These are phyloP conservation scores for Mortierella sp. DNA, from an alignment of 371 early-diverging fungal genomes.

Conservation along the genomic window DNA sequence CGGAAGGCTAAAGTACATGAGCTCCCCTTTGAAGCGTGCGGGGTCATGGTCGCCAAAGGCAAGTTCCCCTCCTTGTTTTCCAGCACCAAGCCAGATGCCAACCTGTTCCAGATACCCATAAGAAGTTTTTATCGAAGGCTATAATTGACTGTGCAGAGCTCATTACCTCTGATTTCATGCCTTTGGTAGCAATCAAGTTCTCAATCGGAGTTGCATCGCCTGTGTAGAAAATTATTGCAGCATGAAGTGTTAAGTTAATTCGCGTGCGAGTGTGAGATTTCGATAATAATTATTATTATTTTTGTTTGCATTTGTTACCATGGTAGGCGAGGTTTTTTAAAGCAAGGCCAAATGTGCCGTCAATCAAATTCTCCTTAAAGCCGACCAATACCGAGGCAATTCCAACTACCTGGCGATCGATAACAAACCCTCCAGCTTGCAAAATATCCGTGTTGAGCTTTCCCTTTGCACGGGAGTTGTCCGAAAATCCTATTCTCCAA, in stretches of 20 bases:
- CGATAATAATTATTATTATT: no score
- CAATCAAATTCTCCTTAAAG: slow-evolving; percentile 11
- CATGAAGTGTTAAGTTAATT: background rate
- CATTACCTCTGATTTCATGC: slow-evolving; percentile 25
- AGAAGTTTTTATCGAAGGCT: no score
- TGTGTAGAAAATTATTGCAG: background rate
- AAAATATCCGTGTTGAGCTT: slow-evolving; percentile 22
- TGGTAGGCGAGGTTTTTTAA: background rate
- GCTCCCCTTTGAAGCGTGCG: slow-evolving; percentile 6
- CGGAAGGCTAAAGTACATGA: slow-evolving; percentile 15
- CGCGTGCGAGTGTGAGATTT: no score
- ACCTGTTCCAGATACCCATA: background rate
- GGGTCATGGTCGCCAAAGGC: slow-evolving; percentile 19
- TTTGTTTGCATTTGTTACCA: no score
- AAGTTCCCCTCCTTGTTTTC: slow-evolving; percentile 18
- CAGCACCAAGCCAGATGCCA: slow-evolving; percentile 27
- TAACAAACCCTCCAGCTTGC: slow-evolving; percentile 14
- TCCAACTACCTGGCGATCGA: slow-evolving; percentile 22
- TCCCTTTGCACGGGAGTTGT: slow-evolving; percentile 8
- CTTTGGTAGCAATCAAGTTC: slow-evolving; percentile 9
- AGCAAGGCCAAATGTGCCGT: slow-evolving; percentile 27
- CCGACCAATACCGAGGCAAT: background rate
- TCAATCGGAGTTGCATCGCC: slow-evolving; percentile 13
- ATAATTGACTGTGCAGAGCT: no score
- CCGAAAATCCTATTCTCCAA: background rate